A percentile compares a stretch with the other conserved stretches of the same genome.
phyloP scores from a whole-genome alignment of 2,329 filamentous ascomycete genomes.

The Neurospora sp. region DNA sequence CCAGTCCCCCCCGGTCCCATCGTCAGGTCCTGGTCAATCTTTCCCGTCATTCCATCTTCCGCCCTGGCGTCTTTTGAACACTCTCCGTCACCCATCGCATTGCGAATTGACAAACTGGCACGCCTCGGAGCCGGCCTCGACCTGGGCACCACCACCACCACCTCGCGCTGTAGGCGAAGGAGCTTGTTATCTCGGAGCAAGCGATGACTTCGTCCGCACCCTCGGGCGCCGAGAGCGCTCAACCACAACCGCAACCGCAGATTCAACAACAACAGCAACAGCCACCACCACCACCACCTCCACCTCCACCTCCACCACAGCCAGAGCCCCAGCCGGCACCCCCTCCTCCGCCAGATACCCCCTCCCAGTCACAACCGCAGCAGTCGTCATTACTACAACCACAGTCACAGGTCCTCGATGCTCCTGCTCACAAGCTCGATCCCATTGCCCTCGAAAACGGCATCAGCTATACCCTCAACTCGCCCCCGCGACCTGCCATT shows the following conservation, averaged over 20 bases:
- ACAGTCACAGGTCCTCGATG: not conserved
- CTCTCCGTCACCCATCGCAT: not conserved
- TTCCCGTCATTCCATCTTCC: not conserved
- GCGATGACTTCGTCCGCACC: constrained; percentile 50
- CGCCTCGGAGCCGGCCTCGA: not conserved
- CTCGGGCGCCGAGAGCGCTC: constrained; percentile 15
- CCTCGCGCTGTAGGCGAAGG: constrained; percentile 34
- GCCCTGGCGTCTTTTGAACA: not conserved
- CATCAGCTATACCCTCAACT: constrained; percentile 5
- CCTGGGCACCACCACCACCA: not conserved
- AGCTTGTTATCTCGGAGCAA: constrained; percentile 40
- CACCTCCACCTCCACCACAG: not conserved
- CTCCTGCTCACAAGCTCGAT: not conserved
- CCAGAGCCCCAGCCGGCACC: not conserved
- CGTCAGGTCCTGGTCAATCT: not conserved
- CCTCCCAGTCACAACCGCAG: not conserved
- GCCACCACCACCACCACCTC: not conserved
- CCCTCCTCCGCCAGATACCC: not conserved
- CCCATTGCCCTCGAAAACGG: not conserved
- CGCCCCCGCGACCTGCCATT: constrained; percentile 19
- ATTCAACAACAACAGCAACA: not conserved
- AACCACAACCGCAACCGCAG: not conserved
- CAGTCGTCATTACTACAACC: not conserved
- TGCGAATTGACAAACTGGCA: not conserved
- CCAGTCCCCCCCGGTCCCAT: not conserved